Evolutionary conservation across 225 moss, liverwort and hornwort genomes (phyloP).

Genomic region (Marchantia paleacea): DNA sequence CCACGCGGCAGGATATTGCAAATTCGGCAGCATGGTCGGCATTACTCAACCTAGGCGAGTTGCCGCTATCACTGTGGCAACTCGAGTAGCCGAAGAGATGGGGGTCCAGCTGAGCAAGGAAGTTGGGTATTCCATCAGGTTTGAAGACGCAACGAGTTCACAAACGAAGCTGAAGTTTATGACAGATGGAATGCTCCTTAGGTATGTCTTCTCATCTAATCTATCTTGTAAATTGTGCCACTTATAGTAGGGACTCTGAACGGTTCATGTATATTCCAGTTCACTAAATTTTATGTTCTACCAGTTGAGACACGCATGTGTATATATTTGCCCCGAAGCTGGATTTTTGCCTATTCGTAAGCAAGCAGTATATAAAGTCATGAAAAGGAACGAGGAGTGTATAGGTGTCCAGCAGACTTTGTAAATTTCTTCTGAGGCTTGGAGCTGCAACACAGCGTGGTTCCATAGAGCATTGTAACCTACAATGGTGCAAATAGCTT

Average conservation of each 20-base stretch:
- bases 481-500: neutral
- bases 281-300: neutral
- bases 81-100: slow-evolving; percentile 94
- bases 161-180: slow-evolving; percentile 78
- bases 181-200: slow-evolving; percentile 79
- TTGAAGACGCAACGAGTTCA: slow-evolving; percentile 80
- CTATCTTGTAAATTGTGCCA: neutral
- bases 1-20: slow-evolving; percentile 69
- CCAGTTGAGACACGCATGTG: neutral
- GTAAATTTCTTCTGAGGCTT: neutral
- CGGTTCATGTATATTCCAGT: neutral
- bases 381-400: neutral
- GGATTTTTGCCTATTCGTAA: neutral
- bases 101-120: slow-evolving; percentile 74
- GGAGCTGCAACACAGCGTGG: neutral
- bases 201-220: slow-evolving; percentile 19
- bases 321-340: neutral
- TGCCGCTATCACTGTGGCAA: slow-evolving; percentile 87
- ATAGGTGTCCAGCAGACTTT: neutral
- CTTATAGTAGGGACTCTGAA: neutral
- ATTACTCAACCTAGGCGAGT: slow-evolving; percentile 95
- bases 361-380: neutral
- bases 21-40: slow-evolving; percentile 60
- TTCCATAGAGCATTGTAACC: neutral
- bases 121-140: slow-evolving; percentile 92